Percentiles rank a stretch among this genome's conserved stretches.
Evolutionary conservation across 148 eudicot species (phyloP).

Genomic region (Simmondsia chinensis): DNA sequence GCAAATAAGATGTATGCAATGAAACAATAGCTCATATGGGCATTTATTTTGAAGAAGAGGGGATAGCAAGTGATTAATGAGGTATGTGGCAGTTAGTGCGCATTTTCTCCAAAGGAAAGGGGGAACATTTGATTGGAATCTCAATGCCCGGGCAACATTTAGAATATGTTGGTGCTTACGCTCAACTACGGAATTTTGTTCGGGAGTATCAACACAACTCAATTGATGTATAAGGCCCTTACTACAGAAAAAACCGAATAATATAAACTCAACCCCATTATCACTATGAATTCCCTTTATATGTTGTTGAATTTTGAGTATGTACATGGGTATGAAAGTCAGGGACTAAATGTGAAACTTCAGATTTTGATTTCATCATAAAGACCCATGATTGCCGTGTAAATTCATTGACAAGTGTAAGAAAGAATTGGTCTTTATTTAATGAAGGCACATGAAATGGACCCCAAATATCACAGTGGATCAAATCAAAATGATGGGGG

Average conservation of each 20-base stretch:
- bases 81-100: background rate
- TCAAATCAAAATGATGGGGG: background rate
- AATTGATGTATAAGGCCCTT: background rate
- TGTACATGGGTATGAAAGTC: background rate
- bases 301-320: no score
- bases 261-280: no score
- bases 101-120: background rate
- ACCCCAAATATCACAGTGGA: background rate
- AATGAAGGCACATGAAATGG: background rate
- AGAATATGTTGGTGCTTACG: background rate
- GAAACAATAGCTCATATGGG: background rate
- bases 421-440: no score
- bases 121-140: background rate
- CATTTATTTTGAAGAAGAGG: background rate
- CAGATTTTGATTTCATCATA: background rate
- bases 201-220: background rate
- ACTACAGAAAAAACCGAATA: background rate
- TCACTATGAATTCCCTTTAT: no score
- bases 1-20: background rate
- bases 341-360: background rate
- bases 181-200: background rate
- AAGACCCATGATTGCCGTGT: background rate
- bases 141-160: background rate
- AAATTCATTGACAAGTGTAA: background rate
- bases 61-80: background rate